A percentile compares a stretch with the other conserved stretches of the same genome.
These are phyloP conservation scores for Fistulina hepatica DNA, from an alignment of 1,284 basidiomycete species.

Conservation along the genomic window DNA sequence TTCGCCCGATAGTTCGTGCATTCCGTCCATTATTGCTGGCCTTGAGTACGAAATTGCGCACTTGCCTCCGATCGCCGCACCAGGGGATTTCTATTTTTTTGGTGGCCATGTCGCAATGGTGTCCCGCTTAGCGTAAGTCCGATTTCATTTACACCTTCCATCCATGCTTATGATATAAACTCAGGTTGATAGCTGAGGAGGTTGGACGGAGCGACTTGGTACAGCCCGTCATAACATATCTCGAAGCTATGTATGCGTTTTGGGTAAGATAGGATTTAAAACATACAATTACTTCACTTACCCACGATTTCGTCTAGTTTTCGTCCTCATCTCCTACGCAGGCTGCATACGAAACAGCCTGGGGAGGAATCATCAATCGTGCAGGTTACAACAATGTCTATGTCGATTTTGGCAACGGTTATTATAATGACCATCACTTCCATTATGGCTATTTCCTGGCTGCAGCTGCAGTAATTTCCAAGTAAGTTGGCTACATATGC, in stretches of 20 bases:
- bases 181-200: conserved; percentile 25
- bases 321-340: conserved; percentile 17
- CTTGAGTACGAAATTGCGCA: conserved; percentile 24
- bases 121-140: conserved; percentile 22
- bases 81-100: conserved; percentile 26
- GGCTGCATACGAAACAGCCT: conserved; percentile 26
- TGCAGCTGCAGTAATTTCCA: conserved; percentile 23
- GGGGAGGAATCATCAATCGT: conserved; percentile 26
- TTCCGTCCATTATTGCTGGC: conserved; percentile 19
- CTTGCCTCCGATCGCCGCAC: conserved; percentile 19
- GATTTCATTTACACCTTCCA: not conserved
- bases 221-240: conserved; percentile 18
- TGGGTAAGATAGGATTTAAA: conserved; percentile 15
- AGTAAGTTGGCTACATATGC: conserved; percentile 13
- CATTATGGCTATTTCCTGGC: conserved; percentile 27
- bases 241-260: conserved; percentile 16
- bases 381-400: conserved; percentile 22
- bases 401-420: conserved; percentile 27
- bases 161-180: not conserved
- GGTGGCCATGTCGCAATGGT: conserved; percentile 21
- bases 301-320: conserved; percentile 20
- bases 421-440: conserved; percentile 27
- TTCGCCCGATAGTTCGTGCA: conserved; percentile 22
- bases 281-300: too few species aligned
- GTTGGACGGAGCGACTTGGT: conserved; percentile 23